phyloP scores from a whole-genome alignment of 2,329 filamentous ascomycete species.

The Ophiostoma montium region DNA sequence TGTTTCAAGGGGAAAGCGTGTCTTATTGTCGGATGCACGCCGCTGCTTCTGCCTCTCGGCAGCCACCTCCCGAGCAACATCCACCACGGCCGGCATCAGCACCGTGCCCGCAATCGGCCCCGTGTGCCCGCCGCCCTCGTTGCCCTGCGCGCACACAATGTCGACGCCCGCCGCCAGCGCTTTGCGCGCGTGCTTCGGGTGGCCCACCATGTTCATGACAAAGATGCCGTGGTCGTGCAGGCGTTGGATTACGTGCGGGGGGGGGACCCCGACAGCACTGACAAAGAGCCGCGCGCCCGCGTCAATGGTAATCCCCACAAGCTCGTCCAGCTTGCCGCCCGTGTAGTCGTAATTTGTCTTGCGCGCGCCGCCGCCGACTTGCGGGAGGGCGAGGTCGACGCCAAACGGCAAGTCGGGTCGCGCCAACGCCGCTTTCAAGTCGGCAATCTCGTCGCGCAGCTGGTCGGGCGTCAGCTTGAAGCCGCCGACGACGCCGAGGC shows the following conservation, averaged over 20 bases:
- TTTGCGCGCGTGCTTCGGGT: conserved; percentile 82
- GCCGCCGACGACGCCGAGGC: conserved; percentile 61
- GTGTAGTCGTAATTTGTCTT: conserved; percentile 97
- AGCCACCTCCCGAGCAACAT: conserved; percentile 59
- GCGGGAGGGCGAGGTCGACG: conserved; percentile 80
- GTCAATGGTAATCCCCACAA: conserved; percentile 75
- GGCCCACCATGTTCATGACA: conserved; percentile 96
- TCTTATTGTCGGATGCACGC: conserved; percentile 28
- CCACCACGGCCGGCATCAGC: conserved; percentile 73
- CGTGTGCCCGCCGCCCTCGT: conserved; percentile 87
- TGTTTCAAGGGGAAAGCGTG: background rate
- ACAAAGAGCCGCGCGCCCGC: conserved; percentile 80
- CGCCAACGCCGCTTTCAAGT: conserved; percentile 63
- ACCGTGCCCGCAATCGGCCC: conserved; percentile 78
- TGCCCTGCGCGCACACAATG: conserved; percentile 82
- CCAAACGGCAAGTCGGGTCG: conserved; percentile 67
- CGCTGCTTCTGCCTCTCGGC: conserved; percentile 3
- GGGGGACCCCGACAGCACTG: conserved; percentile 76
- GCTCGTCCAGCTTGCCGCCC: conserved; percentile 69
- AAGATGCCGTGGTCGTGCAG: conserved; percentile 69
- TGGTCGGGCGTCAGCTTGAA: conserved; percentile 60
- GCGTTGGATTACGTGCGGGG: conserved; percentile 53
- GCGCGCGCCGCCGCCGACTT: conserved; percentile 69
- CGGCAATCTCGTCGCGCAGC: conserved; percentile 66
- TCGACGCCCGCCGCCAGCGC: conserved; percentile 78